phyloP scores from a whole-genome alignment of 2,329 filamentous ascomycete genomes.

The Microcyclospora pomicola region DNA sequence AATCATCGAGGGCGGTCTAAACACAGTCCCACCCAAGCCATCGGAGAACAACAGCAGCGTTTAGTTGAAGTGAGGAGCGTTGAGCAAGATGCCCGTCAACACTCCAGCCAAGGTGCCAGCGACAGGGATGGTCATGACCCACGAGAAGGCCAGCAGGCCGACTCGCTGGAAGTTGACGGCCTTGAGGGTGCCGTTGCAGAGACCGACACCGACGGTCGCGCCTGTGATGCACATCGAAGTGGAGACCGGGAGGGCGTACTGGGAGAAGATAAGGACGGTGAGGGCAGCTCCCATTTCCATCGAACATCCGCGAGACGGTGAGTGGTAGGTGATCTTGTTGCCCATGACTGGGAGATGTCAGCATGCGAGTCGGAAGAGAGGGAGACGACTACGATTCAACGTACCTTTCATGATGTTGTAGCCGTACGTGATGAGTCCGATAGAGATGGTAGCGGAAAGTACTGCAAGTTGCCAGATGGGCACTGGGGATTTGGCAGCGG shows the following conservation, averaged over 20 bases:
- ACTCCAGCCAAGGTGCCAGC: constrained; percentile 45
- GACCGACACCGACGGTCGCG: constrained; percentile 48
- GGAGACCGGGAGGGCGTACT: constrained; percentile 47
- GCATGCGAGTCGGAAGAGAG: constrained; percentile 11
- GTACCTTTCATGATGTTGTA: constrained; percentile 51
- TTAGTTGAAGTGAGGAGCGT: constrained; percentile 36
- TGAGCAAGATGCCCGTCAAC: constrained; percentile 49
- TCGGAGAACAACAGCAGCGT: too few species aligned
- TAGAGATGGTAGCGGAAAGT: constrained; percentile 39
- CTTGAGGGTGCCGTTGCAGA: constrained; percentile 45
- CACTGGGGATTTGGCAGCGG: constrained; percentile 49
- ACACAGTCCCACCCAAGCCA: too few species aligned
- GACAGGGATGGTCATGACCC: constrained; percentile 47
- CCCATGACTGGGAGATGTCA: constrained; percentile 29
- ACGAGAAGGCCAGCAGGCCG: constrained; percentile 44
- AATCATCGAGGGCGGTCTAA: too few species aligned
- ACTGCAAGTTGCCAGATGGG: constrained; percentile 67
- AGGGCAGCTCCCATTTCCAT: constrained; percentile 49
- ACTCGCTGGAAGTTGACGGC: constrained; percentile 52
- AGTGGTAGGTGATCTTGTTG: constrained; percentile 47
- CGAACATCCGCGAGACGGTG: constrained; percentile 44
- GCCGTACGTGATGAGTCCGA: constrained; percentile 48
- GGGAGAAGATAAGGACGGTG: constrained; percentile 51
- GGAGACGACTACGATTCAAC: constrained; percentile 38
- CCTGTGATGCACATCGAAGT: constrained; percentile 53